These are phyloP conservation scores for Aurinia saxatilis DNA, from an alignment of 345 rosid genomes.

Conservation along the genomic window DNA sequence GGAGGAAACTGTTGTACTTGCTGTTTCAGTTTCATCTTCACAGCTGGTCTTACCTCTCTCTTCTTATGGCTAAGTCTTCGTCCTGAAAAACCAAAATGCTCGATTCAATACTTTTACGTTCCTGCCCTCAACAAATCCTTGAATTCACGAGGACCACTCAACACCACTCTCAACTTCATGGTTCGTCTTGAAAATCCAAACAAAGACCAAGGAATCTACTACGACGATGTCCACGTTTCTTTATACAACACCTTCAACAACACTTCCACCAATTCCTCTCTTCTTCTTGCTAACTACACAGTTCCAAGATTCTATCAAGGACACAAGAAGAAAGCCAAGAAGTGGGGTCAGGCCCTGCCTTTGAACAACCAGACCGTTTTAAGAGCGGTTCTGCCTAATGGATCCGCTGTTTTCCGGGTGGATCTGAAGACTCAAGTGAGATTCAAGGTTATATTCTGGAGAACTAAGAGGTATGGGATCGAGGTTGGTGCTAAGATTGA, in stretches of 20 bases:
- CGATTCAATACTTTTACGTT: constrained; percentile 38
- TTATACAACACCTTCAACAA: constrained; percentile 18
- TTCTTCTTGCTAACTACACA: constrained; percentile 9
- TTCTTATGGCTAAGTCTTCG: constrained; percentile 79
- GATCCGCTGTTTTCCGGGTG: constrained; percentile 42
- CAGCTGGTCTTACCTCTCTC: constrained; percentile 51
- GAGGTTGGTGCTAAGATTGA: constrained; percentile 42
- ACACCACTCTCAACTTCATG: constrained; percentile 40
- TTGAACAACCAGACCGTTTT: constrained; percentile 27
- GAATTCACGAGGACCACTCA: not conserved
- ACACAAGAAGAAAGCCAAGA: constrained; percentile 54
- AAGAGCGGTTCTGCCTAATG: constrained; percentile 29
- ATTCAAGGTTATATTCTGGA: constrained; percentile 54
- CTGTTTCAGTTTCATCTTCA: constrained; percentile 51
- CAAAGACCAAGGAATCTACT: constrained; percentile 61
- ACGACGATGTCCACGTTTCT: constrained; percentile 47
- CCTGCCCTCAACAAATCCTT: constrained; percentile 51
- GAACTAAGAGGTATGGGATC: constrained; percentile 44
- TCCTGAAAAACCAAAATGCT: constrained; percentile 46
- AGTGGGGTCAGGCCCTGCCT: constrained; percentile 15
- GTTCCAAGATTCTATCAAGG: constrained; percentile 53
- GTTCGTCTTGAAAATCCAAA: constrained; percentile 53
- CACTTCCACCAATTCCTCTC: not conserved
- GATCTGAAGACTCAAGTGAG: constrained; percentile 61
- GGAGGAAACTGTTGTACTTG: constrained; percentile 43